Base-by-base conservation (phyloP, 2,329 filamentous ascomycete genomes). In the Aspergillus udagawae region DNA sequence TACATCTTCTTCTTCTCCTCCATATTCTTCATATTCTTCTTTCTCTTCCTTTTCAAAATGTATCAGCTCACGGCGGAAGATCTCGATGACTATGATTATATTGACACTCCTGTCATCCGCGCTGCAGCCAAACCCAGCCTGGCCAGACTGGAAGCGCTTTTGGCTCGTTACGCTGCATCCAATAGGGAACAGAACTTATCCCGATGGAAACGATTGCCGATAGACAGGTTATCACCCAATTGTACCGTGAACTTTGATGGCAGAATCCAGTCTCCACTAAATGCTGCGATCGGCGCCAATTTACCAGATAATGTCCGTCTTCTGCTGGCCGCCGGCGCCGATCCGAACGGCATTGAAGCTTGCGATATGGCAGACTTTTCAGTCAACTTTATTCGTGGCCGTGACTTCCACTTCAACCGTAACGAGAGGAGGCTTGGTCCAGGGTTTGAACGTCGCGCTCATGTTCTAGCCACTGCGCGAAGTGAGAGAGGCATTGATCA, bases 271-370 rank as follows among this genome's bases (percentile, higher is more conserved):
- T 59, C 57, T 25, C 57, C 57, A 10, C 44, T 59, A 12, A 59
- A 35, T 8, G 27, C 57, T n/a, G 57, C 57, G 23, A 54, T 59
- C 29, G 25, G n/a, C 54, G 49, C 49, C 7, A 35, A 49, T 49
- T 45, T 52, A 25, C 42, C 29, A 2, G 53, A 56, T 9, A 57
- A 57, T 50, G 50, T 53, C 23, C 51, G 45, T 23, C 25, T 53
- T 32, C 51, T 59, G 17, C 45, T 59, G 8, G 47, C 38, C 14
- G 57, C 54, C n/a, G 57, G 57, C 7, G 57, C 48, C 14, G 54
- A 57, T 23, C 54, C 57, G 4, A 52, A 54, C 21, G 51, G 57
- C 12, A 49, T 56, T 35, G 8, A 12, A 2, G 41, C 5, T 2
- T 8, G 1, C n/a, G 51, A 51, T 52, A 50, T 49, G 14, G 51